A percentile compares a stretch with the other conserved stretches of the same genome.
phyloP scores from a whole-genome alignment of 2,329 filamentous ascomycete genomes.

The Akanthomyces dipterigenus region DNA sequence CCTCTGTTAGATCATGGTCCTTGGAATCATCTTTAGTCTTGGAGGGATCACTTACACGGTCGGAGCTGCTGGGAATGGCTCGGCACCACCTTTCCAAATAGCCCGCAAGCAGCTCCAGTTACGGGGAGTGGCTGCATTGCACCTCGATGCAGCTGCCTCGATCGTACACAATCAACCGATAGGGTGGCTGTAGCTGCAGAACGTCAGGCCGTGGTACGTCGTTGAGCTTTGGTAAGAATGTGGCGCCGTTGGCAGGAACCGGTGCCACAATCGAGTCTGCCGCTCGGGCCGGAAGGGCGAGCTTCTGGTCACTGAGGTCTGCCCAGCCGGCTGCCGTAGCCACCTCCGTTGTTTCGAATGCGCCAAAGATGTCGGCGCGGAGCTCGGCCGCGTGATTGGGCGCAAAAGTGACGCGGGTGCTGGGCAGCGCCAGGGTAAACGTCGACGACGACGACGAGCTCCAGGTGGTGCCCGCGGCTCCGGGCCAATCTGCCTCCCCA shows the following conservation, averaged over 20 bases:
- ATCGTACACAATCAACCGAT: constrained; percentile 36
- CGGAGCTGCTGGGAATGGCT: constrained; percentile 13
- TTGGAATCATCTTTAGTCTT: not conserved
- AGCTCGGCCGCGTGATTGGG: constrained; percentile 1
- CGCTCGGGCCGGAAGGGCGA: not conserved
- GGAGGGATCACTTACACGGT: constrained; percentile 13
- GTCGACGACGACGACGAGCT: not conserved
- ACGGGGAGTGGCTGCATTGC: constrained; percentile 41
- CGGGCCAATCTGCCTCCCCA: constrained; percentile 2
- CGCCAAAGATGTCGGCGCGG: constrained; percentile 22
- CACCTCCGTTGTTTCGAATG: constrained; percentile 24
- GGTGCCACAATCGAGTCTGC: not conserved
- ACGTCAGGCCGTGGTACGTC: constrained; percentile 40
- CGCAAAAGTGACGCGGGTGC: constrained; percentile 1
- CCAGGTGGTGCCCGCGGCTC: not conserved
- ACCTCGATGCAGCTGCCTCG: constrained; percentile 31
- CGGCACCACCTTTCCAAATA: constrained; percentile 43
- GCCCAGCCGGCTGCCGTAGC: constrained; percentile 36
- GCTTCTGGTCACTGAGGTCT: constrained; percentile 29
- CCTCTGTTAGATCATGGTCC: not conserved
- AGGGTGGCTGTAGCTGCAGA: constrained; percentile 40
- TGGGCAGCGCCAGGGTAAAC: not conserved
- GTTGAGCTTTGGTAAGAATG: constrained; percentile 34
- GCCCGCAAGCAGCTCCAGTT: constrained; percentile 35
- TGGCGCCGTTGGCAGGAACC: constrained; percentile 12